Evolutionary conservation across 345 rosid genomes (phyloP).

Genomic region (Microthlaspi erraticum): DNA sequence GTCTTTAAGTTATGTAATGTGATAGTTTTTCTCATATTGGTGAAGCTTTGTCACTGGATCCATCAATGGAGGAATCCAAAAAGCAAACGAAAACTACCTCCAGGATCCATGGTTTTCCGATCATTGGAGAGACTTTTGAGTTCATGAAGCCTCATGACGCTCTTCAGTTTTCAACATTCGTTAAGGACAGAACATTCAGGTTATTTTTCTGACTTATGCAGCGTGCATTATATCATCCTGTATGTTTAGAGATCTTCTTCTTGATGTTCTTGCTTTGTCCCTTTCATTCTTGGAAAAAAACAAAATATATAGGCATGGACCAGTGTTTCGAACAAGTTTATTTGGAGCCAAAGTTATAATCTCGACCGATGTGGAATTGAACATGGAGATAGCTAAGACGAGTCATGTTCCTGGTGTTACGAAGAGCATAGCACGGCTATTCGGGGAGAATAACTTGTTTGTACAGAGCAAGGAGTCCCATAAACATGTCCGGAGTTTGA

Average conservation of each 20-base stretch:
- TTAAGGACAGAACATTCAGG: conserved; percentile 6
- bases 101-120: conserved; percentile 34
- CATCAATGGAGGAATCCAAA: conserved; percentile 23
- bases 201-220: no score
- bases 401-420: conserved; percentile 9
- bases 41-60: conserved; percentile 4
- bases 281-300: no score
- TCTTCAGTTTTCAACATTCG: conserved; percentile 22
- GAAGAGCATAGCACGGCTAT: conserved; percentile 13
- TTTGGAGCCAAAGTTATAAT: conserved; percentile 31
- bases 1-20: conserved; percentile 5
- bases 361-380: conserved; percentile 21
- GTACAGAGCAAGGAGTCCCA: no score
- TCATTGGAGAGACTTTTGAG: conserved; percentile 41
- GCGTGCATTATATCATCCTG: no score
- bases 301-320: conserved; percentile 36
- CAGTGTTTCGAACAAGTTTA: conserved; percentile 35
- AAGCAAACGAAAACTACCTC: conserved; percentile 20
- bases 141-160: conserved; percentile 31
- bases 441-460: conserved; percentile 34
- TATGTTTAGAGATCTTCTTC: no score
- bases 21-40: conserved; percentile 18
- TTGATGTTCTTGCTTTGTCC: no score
- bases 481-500: no score
- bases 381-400: conserved; percentile 29